Conservation (phyloP, 306 rosid genomes). For the Fragaria nilgerrensis region DNA sequence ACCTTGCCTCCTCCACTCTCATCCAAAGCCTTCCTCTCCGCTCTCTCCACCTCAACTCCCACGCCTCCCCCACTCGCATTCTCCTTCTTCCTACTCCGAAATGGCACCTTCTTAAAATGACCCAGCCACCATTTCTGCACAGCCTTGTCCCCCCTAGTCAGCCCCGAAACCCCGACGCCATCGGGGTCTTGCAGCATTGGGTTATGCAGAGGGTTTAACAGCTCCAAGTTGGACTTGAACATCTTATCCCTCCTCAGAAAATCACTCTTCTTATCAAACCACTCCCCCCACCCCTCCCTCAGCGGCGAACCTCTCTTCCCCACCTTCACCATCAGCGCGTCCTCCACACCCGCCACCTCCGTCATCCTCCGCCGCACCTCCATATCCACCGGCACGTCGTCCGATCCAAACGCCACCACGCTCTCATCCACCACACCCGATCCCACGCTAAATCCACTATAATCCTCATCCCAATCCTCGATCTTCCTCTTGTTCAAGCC, state of each 20-base stretch:
- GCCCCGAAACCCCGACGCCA: constrained; percentile 34
- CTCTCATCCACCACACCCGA: constrained; percentile 43
- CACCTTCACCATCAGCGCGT: constrained; percentile 54
- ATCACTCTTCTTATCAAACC: constrained; percentile 78
- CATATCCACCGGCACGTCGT: constrained; percentile 69
- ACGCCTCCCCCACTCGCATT: background rate
- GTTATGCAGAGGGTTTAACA: constrained; percentile 58
- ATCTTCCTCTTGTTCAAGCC: constrained; percentile 44
- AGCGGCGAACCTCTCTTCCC: constrained; percentile 57
- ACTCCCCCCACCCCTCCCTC: constrained; percentile 83
- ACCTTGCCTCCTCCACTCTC: constrained; percentile 16
- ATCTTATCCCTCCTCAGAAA: constrained; percentile 67
- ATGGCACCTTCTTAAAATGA: constrained; percentile 55
- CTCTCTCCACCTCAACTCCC: constrained; percentile 23
- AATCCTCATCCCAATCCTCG: constrained; percentile 51
- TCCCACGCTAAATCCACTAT: constrained; percentile 37
- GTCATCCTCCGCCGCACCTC: constrained; percentile 38
- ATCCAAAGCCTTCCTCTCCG: constrained; percentile 38
- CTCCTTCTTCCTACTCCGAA: constrained; percentile 24
- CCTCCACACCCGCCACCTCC: constrained; percentile 47
- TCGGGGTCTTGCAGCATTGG: constrained; percentile 86
- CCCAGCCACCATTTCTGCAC: constrained; percentile 61
- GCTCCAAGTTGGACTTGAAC: constrained; percentile 70
- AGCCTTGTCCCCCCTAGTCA: constrained; percentile 60
- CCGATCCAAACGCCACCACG: constrained; percentile 65